phyloP scores from a whole-genome alignment of 2,329 filamentous ascomycete genomes.

The Talaromyces sp. region DNA sequence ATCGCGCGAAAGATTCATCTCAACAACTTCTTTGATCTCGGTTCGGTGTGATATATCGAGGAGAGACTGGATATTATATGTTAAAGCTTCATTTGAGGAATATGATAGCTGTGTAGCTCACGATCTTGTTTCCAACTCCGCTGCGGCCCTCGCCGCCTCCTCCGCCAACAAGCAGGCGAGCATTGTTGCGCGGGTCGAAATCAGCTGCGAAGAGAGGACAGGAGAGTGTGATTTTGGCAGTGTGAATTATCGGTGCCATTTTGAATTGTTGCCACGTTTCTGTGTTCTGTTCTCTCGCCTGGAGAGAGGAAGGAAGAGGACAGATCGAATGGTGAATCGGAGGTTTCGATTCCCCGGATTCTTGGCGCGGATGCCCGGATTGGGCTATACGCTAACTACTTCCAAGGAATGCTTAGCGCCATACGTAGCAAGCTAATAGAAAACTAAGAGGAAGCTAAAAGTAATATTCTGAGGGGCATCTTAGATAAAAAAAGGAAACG shows the following conservation, averaged over 20 bases:
- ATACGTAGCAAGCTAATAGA: no score
- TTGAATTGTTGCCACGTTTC: background rate
- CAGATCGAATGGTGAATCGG: conserved; percentile 24
- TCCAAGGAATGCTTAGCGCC: no score
- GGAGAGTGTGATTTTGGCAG: conserved; percentile 67
- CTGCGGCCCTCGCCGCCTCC: conserved; percentile 81
- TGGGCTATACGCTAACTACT: conserved; percentile 14
- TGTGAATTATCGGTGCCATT: conserved; percentile 45
- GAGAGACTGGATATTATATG: conserved; percentile 56
- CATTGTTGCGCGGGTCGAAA: conserved; percentile 79
- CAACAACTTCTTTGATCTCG: conserved; percentile 66
- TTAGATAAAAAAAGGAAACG: background rate
- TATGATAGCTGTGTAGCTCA: conserved; percentile 45
- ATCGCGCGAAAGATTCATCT: conserved; percentile 76
- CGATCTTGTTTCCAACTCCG: conserved; percentile 86
- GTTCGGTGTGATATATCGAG: conserved; percentile 70
- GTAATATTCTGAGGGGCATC: background rate
- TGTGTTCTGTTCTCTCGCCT: conserved; percentile 9
- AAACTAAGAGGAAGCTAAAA: no score
- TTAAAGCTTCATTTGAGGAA: conserved; percentile 5
- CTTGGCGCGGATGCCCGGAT: conserved; percentile 30
- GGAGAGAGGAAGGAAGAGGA: conserved; percentile 19
- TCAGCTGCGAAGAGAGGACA: conserved; percentile 88
- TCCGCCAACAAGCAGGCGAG: conserved; percentile 78
- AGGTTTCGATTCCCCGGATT: conserved; percentile 27